A percentile compares a stretch with the other conserved stretches of the same genome.
Evolutionary conservation across 2,329 filamentous ascomycete genomes (phyloP).

Genomic region (Penicillium sp.): DNA sequence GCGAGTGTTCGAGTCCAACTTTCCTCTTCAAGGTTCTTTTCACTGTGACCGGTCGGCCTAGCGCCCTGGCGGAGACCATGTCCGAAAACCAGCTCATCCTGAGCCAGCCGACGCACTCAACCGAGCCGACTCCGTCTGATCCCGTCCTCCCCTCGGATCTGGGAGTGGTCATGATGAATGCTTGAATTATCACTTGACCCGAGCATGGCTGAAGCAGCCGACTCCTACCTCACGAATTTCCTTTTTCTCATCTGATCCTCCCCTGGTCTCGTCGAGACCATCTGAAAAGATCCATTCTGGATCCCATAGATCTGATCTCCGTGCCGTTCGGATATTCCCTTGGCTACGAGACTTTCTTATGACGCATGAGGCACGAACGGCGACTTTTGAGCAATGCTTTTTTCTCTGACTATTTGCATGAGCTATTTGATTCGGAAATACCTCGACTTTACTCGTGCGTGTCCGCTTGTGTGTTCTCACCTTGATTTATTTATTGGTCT

Average conservation of each 20-base stretch:
- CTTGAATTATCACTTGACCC: slow-evolving; percentile 21
- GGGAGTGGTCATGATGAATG: slow-evolving; percentile 38
- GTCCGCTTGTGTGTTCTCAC: slow-evolving; percentile 3
- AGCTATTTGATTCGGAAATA: slow-evolving; percentile 8
- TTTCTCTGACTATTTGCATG: slow-evolving; percentile 14
- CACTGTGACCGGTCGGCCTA: slow-evolving; percentile 36
- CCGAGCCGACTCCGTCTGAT: slow-evolving; percentile 25
- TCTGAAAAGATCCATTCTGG: slow-evolving; percentile 14
- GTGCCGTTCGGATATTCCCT: not conserved
- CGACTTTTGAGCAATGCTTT: slow-evolving; percentile 16
- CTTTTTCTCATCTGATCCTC: slow-evolving; percentile 9
- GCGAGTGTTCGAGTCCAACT: slow-evolving; percentile 26
- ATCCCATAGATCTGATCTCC: slow-evolving; percentile 23
- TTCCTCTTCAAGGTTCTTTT: slow-evolving; percentile 41
- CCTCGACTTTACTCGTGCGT: slow-evolving; percentile 7
- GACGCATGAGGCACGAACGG: slow-evolving; percentile 25
- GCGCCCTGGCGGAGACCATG: slow-evolving; percentile 35
- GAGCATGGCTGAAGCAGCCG: not conserved
- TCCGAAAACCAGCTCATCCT: slow-evolving; percentile 36
- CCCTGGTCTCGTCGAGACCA: slow-evolving; percentile 4
- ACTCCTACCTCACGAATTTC: slow-evolving; percentile 22
- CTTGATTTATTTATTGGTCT: slow-evolving; percentile 4
- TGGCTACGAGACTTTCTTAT: slow-evolving; percentile 16
- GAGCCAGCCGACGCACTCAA: slow-evolving; percentile 27
- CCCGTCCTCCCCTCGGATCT: slow-evolving; percentile 30